Evolutionary conservation across 345 rosid species (phyloP), one percentile per base, ranked within the genome.

Genomic region (Moricandia arvensis): DNA sequence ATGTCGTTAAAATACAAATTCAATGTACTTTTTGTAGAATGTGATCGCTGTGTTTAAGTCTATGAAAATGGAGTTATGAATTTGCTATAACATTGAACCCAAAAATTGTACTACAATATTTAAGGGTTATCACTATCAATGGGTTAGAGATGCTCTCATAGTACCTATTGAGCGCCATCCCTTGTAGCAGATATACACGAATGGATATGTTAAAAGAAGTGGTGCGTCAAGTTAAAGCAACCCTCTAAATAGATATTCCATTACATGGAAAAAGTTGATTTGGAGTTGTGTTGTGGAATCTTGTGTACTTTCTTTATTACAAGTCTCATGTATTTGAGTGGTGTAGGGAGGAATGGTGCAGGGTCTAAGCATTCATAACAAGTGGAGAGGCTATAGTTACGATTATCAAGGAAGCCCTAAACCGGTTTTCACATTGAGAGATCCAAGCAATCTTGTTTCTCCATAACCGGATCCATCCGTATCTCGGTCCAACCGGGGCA

Each of bases 351-450:
- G 57, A 49, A 49, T 49, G 24, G 57, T 49, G 24, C 10, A 49
- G 57, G 57, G 24, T 49, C 24, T 49, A 49, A 49, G 57, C 57
- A 49, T 49, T 16, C 57, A 49, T 49, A 49, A 49, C 57, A 49
- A 49, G 24, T 49, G 57, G 57, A 16, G 57, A 49, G 57, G 57
- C 24, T 49, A 49, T 77, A 69, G 73, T 53, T 85, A 54, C 5
- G 86, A 87, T 62, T 90, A 88, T 3, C 83, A 88, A 83, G 96
- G 89, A 66, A 71, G 82, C 16, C 84, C 86, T 63, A 87, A 83
- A 76, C 69, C 77, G 79, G 91, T 86, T 47, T 94, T 94, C 82
- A 85, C 84, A 47, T 59, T 91, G 26, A 90, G 81, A 71, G 96
- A 91, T 33, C 91, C 1, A 74, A 75, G 3, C 57, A 68, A 4